Conservation (phyloP, 805 yeast genomes). For the Candida coquimbonensis region DNA sequence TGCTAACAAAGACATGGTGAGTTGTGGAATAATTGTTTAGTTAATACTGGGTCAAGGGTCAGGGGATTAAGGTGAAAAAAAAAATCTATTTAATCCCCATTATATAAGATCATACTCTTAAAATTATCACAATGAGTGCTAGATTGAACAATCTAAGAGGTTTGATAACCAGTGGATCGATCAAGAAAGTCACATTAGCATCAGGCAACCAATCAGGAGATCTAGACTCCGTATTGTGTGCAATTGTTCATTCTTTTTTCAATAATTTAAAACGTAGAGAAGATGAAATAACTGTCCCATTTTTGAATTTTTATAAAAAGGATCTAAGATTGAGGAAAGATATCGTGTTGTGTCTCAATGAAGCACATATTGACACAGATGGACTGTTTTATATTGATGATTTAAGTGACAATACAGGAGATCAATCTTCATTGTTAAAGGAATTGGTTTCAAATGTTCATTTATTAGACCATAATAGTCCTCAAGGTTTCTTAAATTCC, state of each 20-base stretch:
- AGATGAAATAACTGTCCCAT: slow-evolving; percentile 46
- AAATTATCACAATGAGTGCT: too few species aligned
- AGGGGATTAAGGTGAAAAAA: neutral
- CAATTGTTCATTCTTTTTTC: slow-evolving; percentile 67
- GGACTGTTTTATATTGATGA: slow-evolving; percentile 66
- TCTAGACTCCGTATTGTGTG: slow-evolving; percentile 78
- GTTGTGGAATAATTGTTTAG: too few species aligned
- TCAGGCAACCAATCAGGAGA: slow-evolving; percentile 85
- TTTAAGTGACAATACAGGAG: slow-evolving; percentile 9
- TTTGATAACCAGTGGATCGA: neutral
- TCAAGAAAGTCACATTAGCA: slow-evolving; percentile 30
- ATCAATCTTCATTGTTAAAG: neutral
- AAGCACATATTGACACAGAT: slow-evolving; percentile 39
- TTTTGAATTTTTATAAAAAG: slow-evolving; percentile 60
- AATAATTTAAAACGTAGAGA: slow-evolving; percentile 24
- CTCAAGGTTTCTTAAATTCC: slow-evolving; percentile 39
- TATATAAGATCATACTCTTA: neutral
- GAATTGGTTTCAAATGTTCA: slow-evolving; percentile 33
- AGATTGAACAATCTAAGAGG: neutral
- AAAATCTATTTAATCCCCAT: neutral
- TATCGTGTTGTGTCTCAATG: slow-evolving; percentile 44
- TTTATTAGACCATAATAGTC: slow-evolving; percentile 78
- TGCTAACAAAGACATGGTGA: slow-evolving; percentile 19
- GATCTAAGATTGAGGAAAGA: slow-evolving; percentile 73
- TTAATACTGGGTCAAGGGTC: neutral